Evolutionary conservation across 2,329 filamentous ascomycete genomes (phyloP).

Genomic region (Aspergillus felis): DNA sequence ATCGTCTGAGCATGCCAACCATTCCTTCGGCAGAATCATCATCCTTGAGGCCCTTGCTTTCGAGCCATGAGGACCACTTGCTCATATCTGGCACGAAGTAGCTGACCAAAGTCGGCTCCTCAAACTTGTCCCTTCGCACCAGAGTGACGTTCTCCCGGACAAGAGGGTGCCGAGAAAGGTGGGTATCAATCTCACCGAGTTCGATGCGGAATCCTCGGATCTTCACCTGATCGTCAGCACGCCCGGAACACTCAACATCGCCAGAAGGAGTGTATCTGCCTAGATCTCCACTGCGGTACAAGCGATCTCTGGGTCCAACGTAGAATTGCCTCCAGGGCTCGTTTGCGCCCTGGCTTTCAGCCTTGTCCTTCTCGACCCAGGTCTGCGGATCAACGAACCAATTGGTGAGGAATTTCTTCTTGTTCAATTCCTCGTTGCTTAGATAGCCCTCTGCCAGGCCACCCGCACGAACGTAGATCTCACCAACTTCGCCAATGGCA

Average conservation of each 20-base stretch:
- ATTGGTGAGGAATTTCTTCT: conserved; percentile 74
- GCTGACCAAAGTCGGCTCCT: conserved; percentile 81
- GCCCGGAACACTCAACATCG: conserved; percentile 72
- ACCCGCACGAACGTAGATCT: conserved; percentile 76
- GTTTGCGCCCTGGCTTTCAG: conserved; percentile 45
- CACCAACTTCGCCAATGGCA: conserved; percentile 74
- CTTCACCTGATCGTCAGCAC: conserved; percentile 88
- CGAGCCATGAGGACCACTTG: conserved; percentile 68
- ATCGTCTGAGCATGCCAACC: conserved; percentile 56
- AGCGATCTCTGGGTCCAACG: conserved; percentile 74
- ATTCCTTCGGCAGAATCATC: conserved; percentile 48
- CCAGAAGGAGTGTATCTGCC: conserved; percentile 69
- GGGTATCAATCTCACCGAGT: conserved; percentile 84
- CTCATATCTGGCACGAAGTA: conserved; percentile 82
- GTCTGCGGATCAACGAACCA: conserved; percentile 77
- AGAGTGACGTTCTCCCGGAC: conserved; percentile 84
- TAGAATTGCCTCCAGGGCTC: conserved; percentile 78
- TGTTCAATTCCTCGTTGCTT: conserved; percentile 56
- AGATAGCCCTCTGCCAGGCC: conserved; percentile 82
- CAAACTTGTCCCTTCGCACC: conserved; percentile 75
- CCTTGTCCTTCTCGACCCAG: conserved; percentile 64
- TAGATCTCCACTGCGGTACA: conserved; percentile 86
- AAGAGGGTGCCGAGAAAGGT: conserved; percentile 69
- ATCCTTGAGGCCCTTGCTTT: conserved; percentile 52
- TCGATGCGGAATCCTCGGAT: conserved; percentile 95